Base-by-base conservation (phyloP, 345 rosid genomes). In the Brassica cretica region DNA sequence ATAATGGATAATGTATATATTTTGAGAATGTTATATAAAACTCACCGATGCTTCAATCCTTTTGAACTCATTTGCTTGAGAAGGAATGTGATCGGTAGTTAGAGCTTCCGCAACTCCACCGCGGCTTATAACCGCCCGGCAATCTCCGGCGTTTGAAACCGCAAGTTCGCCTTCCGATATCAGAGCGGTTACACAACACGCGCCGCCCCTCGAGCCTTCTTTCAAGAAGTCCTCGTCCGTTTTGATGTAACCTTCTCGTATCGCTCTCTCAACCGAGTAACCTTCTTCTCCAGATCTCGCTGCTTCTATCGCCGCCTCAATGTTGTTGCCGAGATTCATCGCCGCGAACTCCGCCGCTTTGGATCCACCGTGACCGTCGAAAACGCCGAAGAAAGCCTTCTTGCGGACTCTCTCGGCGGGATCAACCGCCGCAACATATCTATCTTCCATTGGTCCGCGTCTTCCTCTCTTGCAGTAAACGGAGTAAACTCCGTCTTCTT, bases 321-420 rank as follows among this genome's bases (percentile, higher is more conserved):
- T 89, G 69, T 90, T 89, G 78, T 86, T 88, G 7, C 82, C 78
- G 6, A 94, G 84, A 71, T 90, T 89, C 66, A 46, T 19, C 7
- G 92, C 93, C 2, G 94, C 95, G 56, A 84, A 94, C 30, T 90
- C 93, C 30, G 97, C 96, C 68, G 97, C 98, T 71, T 88, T 84
- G 5, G 83, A 65, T 4, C 97, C 95, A 2, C 97, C 97, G 81
- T 94, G 98, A 68, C 98, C 98, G 69, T 94, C 98, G 55, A 87
- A 94, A 7, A 94, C 82, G 33, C 97, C 95, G 79, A 89, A 94
- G 49, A 92, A 70, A 51, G 90, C 96, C 90, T 73, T 70, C 9
- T 15, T 72, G 30, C 7, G 2, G 15, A 14, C 73, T 24, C 68
- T 68, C 5, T 41, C 67, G 14, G 7, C n/a, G 8, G 29, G 39